Evolutionary conservation across 306 rosid species (phyloP).

Genomic region (Mimosa pudica): DNA sequence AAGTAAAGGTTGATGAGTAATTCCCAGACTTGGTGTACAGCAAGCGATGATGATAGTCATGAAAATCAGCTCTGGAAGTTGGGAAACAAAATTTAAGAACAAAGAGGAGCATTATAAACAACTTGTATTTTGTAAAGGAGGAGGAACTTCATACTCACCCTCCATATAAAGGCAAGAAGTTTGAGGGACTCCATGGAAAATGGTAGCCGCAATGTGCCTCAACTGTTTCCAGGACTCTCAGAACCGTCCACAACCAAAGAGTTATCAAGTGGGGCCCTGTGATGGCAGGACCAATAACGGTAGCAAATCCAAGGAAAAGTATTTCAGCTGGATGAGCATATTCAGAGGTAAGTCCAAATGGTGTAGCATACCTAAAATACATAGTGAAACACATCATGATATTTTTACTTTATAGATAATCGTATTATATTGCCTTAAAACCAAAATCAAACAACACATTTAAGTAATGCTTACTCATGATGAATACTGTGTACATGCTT

Average conservation of each 20-base stretch:
- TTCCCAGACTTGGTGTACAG: slow-evolving; percentile 96
- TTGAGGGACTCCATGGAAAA: slow-evolving; percentile 94
- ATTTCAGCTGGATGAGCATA: slow-evolving; percentile 99
- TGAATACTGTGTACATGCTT: slow-evolving; percentile 95
- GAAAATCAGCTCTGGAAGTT: slow-evolving; percentile 83
- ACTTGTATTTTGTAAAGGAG: slow-evolving; percentile 20
- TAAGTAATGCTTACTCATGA: slow-evolving; percentile 80
- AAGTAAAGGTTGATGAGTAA: slow-evolving; percentile 90
- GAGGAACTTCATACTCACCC: slow-evolving; percentile 61
- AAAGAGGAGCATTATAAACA: slow-evolving; percentile 24
- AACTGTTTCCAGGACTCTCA: slow-evolving; percentile 92
- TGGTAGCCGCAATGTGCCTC: slow-evolving; percentile 97
- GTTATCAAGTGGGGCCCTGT: slow-evolving; percentile 96
- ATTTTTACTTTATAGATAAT: slow-evolving; percentile 22
- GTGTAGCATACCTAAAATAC: slow-evolving; percentile 82
- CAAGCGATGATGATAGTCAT: slow-evolving; percentile 96
- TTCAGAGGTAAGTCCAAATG: slow-evolving; percentile 94
- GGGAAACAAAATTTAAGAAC: slow-evolving; percentile 31
- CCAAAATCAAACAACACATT: slow-evolving; percentile 18
- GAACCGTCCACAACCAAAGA: slow-evolving; percentile 92
- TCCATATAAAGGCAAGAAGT: slow-evolving; percentile 89
- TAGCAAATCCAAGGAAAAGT: slow-evolving; percentile 96
- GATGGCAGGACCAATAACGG: slow-evolving; percentile 90
- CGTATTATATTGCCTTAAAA: slow-evolving; percentile 18
- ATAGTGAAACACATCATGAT: not conserved